Conservation (phyloP, 148 eudicot genomes). For the Fallopia convolvulus region DNA sequence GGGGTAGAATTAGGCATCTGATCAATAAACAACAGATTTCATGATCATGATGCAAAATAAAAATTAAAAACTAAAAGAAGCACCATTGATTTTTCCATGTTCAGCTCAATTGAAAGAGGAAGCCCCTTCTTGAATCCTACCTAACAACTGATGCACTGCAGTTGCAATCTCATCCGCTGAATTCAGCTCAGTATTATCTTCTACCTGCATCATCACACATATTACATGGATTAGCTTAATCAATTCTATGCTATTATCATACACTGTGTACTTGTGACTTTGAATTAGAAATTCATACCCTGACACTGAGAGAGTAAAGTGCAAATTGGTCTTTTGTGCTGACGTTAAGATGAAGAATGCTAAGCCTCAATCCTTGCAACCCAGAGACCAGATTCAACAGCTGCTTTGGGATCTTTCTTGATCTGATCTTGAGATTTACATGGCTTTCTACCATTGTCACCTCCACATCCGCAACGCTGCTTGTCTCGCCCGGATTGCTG, state of each 20-base stretch:
- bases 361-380: constrained; percentile 45
- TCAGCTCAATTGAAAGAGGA: not conserved
- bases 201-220: constrained; percentile 32
- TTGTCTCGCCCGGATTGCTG: not conserved
- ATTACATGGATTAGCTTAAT: not conserved
- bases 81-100: not conserved
- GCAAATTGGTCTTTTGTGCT: constrained; percentile 35
- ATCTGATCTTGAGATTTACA: constrained; percentile 57
- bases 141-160: constrained; percentile 44
- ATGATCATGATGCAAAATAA: not conserved
- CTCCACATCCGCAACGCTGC: constrained; percentile 43
- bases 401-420: constrained; percentile 45
- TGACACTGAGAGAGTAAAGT: constrained; percentile 60
- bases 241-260: not conserved
- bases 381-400: constrained; percentile 44
- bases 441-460: constrained; percentile 68
- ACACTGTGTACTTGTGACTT: not conserved
- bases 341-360: constrained; percentile 63
- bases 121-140: constrained; percentile 33
- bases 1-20: not conserved
- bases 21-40: not conserved
- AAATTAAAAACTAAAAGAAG: not conserved
- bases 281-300: constrained; percentile 27
- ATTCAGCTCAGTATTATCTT: constrained; percentile 57
- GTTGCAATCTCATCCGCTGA: constrained; percentile 67